A percentile compares a stretch with the other conserved stretches of the same genome.
Conservation (phyloP, 129 eudicot species). For the Glebionis coronaria region DNA sequence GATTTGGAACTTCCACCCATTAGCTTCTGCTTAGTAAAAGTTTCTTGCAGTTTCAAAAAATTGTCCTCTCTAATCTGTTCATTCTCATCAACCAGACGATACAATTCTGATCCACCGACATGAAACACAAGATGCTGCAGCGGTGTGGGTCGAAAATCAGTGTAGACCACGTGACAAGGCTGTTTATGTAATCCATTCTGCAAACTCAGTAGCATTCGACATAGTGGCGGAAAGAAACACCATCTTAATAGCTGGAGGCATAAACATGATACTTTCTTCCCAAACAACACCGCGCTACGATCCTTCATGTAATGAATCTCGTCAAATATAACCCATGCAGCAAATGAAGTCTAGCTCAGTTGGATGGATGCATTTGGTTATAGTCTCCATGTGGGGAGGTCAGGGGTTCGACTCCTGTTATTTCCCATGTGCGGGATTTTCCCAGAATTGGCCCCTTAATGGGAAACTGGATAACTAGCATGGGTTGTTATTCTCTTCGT, state of each 20-base stretch:
- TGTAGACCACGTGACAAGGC: conserved; percentile 98
- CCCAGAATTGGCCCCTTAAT: no score
- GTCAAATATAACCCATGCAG: no score
- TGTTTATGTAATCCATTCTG: conserved; percentile 99
- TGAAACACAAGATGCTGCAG: conserved; percentile 97
- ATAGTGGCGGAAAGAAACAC: conserved; percentile 94
- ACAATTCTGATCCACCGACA: conserved; percentile 86
- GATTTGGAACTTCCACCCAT: no score
- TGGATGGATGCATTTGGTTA: no score
- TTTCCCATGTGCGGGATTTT: no score
- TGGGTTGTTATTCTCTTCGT: no score
- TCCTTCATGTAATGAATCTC: conserved; percentile 98
- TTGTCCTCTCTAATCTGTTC: conserved; percentile 94
- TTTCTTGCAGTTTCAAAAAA: conserved; percentile 73
- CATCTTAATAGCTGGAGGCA: no score
- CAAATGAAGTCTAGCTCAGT: no score
- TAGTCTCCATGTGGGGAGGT: no score
- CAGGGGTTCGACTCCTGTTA: no score
- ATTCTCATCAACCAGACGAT: conserved; percentile 92
- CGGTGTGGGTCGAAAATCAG: no score
- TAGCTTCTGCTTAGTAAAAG: conserved; percentile 67
- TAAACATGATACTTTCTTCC: conserved; percentile 98
- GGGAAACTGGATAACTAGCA: no score
- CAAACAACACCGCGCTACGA: conserved; percentile 93
- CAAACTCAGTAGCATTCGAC: conserved; percentile 99